These are phyloP conservation scores for Hanseniaspora guilliermondii DNA, from an alignment of 805 yeast genomes.

Conservation along the genomic window DNA sequence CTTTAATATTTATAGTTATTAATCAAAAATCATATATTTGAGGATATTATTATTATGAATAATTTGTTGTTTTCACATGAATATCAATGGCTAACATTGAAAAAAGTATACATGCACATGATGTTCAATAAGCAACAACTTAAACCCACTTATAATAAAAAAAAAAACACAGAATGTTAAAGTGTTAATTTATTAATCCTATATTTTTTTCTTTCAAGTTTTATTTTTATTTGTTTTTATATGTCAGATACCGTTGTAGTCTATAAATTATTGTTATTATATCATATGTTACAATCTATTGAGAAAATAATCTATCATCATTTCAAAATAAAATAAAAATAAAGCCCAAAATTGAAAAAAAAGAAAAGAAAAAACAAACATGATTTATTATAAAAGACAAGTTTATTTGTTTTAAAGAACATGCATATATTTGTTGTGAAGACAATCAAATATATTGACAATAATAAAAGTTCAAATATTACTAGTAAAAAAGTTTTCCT, in stretches of 20 bases:
- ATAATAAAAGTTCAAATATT: background rate
- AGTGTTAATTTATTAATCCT: too few relatives aligned
- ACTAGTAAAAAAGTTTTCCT: too few relatives aligned
- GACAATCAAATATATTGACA: background rate
- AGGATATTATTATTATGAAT: background rate
- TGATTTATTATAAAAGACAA: background rate
- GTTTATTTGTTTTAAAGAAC: background rate
- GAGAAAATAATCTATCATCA: constrained; percentile 27
- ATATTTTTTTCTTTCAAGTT: too few relatives aligned
- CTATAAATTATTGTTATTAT: constrained; percentile 55
- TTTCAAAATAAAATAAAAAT: constrained; percentile 16
- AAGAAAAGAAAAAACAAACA: background rate
- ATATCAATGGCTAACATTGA: background rate
- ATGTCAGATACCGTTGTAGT: constrained; percentile 95
- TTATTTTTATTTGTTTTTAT: background rate
- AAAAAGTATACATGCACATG: background rate
- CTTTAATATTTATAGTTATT: too few relatives aligned
- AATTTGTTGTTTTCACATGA: background rate
- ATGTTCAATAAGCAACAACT: too few relatives aligned
- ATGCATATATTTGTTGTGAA: too few relatives aligned
- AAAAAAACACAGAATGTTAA: too few relatives aligned
- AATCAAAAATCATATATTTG: background rate
- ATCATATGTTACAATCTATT: constrained; percentile 31
- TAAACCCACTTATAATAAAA: too few relatives aligned
- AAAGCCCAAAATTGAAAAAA: background rate